phyloP scores from a whole-genome alignment of 2,329 filamentous ascomycete genomes.

The Diaporthe vaccinii region DNA sequence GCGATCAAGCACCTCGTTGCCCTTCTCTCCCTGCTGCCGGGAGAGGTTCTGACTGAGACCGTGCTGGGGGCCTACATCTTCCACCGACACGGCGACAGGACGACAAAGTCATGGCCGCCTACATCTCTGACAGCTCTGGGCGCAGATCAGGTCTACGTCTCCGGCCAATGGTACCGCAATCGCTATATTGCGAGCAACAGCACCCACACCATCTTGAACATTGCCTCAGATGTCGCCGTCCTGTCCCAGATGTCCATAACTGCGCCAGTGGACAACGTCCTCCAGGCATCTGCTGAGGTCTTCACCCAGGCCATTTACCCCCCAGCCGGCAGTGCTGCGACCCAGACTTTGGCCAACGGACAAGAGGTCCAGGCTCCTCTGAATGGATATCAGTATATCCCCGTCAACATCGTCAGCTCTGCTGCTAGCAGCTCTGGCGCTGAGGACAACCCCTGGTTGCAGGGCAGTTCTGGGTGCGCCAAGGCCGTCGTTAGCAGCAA shows the following conservation, averaged over 20 bases:
- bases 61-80: slow-evolving; percentile 89
- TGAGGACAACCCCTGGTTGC: slow-evolving; percentile 70
- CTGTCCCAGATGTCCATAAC: slow-evolving; percentile 79
- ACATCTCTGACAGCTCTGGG: slow-evolving; percentile 84
- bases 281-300: slow-evolving; percentile 83
- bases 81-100: slow-evolving; percentile 90
- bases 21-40: slow-evolving; percentile 54
- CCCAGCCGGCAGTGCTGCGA: slow-evolving; percentile 70
- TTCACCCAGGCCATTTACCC: slow-evolving; percentile 93
- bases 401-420: slow-evolving; percentile 72
- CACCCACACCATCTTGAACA: slow-evolving; percentile 71
- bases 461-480: slow-evolving; percentile 69
- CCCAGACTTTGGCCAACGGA: slow-evolving; percentile 79
- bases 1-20: slow-evolving; percentile 57
- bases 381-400: slow-evolving; percentile 87
- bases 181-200: slow-evolving; percentile 78
- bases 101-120: slow-evolving; percentile 79
- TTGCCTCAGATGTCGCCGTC: slow-evolving; percentile 76
- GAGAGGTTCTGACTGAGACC: slow-evolving; percentile 66
- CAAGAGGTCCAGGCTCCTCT: slow-evolving; percentile 76
- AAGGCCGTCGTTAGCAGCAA: slow-evolving; percentile 69
- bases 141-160: slow-evolving; percentile 79
- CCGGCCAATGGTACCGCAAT: slow-evolving; percentile 81
- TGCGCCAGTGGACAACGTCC: slow-evolving; percentile 80
- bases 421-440: slow-evolving; percentile 68